Base-by-base conservation (phyloP, 2,329 filamentous ascomycete species). In the Ceratocystis variospora region DNA sequence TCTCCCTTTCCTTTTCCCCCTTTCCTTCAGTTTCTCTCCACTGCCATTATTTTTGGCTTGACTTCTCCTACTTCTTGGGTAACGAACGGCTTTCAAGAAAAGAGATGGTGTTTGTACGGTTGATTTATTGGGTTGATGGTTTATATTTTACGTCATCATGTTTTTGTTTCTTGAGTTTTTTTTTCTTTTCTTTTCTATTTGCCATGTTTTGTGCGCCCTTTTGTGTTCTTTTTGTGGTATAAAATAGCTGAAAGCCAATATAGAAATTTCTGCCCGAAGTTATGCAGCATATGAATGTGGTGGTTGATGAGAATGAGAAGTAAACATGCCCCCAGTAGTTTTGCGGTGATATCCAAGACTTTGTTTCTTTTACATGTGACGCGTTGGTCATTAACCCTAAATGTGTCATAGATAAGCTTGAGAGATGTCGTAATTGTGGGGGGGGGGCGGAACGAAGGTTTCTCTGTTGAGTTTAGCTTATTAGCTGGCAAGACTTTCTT, bases 1-100 rank as follows among this genome's bases (percentile, higher is more conserved):
- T 65, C 62, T 68, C 45, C 53, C n/a, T 19, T 65, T 66, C 53
- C 66, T 25, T 69, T 69, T 64, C 33, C 57, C 63, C 48, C 48
- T 55, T 68, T 31, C 45, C 66, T 66, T 66, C 63, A 15, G 19
- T 28, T 41, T 59, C 6, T 63, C 45, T 44, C 65, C 6, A 12
- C 5, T 6, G 55, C 55, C 48, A 53, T 28, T 8, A 50, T 59
- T 57, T 28, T 31, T 33, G 48, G 41, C 53, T 45, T 65, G 33
- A 33, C 8, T 65, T 59, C 63, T 33, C 22, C 17, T 53, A 5
- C 22, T 28, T 53, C 37, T 41, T 41, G 37, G 22, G 25, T 53
- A 22, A 50, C 22, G 10, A 53, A 25, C 25, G 7, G 19, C 25
- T 53, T 53, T 53, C 48, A 15, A 53, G 48, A 53, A 25, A 25